Percentiles rank a stretch among this genome's conserved stretches.
Conservation (phyloP, 257 asterid species). For the Striga asiatica region DNA sequence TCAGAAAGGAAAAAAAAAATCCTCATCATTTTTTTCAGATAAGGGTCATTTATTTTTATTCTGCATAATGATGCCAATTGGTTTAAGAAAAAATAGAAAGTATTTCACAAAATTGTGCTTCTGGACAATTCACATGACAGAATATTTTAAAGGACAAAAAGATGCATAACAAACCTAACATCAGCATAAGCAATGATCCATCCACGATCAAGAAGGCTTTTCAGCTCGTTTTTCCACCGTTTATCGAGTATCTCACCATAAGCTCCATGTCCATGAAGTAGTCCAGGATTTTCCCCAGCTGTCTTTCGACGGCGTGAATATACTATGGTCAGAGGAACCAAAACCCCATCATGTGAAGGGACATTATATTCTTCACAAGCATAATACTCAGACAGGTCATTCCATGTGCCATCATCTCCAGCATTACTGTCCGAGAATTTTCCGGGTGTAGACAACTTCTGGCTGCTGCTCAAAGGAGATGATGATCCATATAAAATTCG, state of each 20-base stretch:
- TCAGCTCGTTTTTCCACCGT: slow-evolving; percentile 69
- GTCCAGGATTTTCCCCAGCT: slow-evolving; percentile 64
- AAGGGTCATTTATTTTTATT: too few relatives aligned
- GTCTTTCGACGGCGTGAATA: slow-evolving; percentile 60
- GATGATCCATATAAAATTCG: slow-evolving; percentile 65
- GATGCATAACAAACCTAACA: slow-evolving; percentile 56
- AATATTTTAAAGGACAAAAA: neutral
- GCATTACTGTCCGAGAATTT: slow-evolving; percentile 16
- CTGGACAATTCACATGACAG: too few relatives aligned
- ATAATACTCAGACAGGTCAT: slow-evolving; percentile 82
- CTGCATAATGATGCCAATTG: too few relatives aligned
- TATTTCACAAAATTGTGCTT: too few relatives aligned
- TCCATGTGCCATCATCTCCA: slow-evolving; percentile 44
- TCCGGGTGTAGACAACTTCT: slow-evolving; percentile 22
- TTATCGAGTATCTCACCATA: slow-evolving; percentile 89
- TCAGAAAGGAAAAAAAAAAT: too few relatives aligned
- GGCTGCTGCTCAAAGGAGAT: slow-evolving; percentile 28
- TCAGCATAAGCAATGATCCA: slow-evolving; percentile 96
- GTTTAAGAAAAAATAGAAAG: too few relatives aligned
- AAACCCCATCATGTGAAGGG: slow-evolving; percentile 62
- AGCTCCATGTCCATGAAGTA: slow-evolving; percentile 94
- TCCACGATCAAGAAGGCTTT: slow-evolving; percentile 96
- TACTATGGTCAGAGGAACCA: slow-evolving; percentile 67
- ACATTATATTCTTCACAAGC: slow-evolving; percentile 74
- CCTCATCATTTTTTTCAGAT: too few relatives aligned